These are phyloP conservation scores for Saccharomyces hybrid DNA, from an alignment of 1,139 yeast genomes.

Conservation along the genomic window DNA sequence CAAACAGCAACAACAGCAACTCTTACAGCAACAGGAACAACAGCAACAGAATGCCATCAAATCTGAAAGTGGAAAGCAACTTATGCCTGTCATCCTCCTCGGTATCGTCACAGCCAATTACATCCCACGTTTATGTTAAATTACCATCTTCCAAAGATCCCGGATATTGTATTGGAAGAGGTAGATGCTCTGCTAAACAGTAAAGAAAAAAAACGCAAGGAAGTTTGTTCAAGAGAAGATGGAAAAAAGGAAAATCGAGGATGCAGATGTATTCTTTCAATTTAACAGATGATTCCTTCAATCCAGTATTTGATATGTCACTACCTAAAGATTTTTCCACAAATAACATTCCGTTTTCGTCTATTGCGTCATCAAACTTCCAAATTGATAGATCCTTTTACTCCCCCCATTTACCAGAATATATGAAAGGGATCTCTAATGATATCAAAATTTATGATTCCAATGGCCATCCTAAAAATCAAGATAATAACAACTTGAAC, in stretches of 20 bases:
- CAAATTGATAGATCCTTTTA: slow-evolving; percentile 60
- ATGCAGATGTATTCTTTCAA: slow-evolving; percentile 67
- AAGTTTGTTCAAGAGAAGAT: slow-evolving; percentile 78
- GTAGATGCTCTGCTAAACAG: slow-evolving; percentile 69
- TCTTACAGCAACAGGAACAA: slow-evolving; percentile 9
- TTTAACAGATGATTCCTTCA: slow-evolving; percentile 82
- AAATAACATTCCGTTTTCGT: slow-evolving; percentile 69
- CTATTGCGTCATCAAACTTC: slow-evolving; percentile 67
- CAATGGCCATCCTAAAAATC: slow-evolving; percentile 20
- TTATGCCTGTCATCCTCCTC: slow-evolving; percentile 11
- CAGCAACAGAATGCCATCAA: slow-evolving; percentile 11
- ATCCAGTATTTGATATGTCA: slow-evolving; percentile 72
- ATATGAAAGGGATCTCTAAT: slow-evolving; percentile 21
- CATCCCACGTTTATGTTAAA: slow-evolving; percentile 71
- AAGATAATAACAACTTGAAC: slow-evolving; percentile 10
- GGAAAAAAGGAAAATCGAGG: slow-evolving; percentile 63
- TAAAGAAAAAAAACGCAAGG: slow-evolving; percentile 70
- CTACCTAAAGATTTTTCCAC: slow-evolving; percentile 46
- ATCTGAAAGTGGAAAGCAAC: not conserved
- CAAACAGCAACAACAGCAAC: slow-evolving; percentile 9
- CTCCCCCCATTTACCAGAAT: slow-evolving; percentile 24
- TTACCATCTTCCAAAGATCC: slow-evolving; percentile 87
- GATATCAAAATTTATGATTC: slow-evolving; percentile 22
- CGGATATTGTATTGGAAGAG: slow-evolving; percentile 83
- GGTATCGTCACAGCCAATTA: slow-evolving; percentile 21